Evolutionary conservation across 306 rosid species (phyloP), one percentile per base, ranked within the genome.

Genomic region (Trichosanthes cucumerina): DNA sequence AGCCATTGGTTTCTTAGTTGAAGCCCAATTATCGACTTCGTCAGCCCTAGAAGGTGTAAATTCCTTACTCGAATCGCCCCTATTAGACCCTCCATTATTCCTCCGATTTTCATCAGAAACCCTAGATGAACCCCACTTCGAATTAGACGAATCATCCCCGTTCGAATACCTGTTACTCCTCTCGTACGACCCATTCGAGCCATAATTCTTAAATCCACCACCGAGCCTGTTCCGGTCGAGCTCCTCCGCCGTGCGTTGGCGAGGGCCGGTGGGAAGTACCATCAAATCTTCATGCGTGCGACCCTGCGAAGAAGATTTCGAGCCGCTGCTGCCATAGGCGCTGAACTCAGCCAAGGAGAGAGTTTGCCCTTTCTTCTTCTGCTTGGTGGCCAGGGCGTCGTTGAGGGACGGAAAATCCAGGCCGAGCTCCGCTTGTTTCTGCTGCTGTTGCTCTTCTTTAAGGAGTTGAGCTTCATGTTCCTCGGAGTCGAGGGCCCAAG

Each of bases 401-500:
- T 92, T 80, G 14, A 94, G 96, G 28, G 98, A 89, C 2, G 98
- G 98, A 58, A 90, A 95, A n/a, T 91, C 97, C 24, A 91, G 79
- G 53, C 83, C 50, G 12, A 54, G 72, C 8, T 38, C 71, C 7
- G 76, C 4, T 31, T 75, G 24, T 28, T 28, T 38, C 24, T 79
- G 60, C 47, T 39, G 7, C 23, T 10, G 9, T 12, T 50, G 34
- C 50, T 41, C n/a, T 36, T 43, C 71, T 43, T 58, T 18, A 3
- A 77, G 72, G 53, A 94, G 93, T 56, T 92, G 91, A 16, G 83
- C 92, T 28, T 94, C 98, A 54, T 94, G 84, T 74, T 88, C 86
- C 54, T 94, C 97, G 5, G 97, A 59, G 21, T 89, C 98, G 5
- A 92, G 87, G 3, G 98, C 98, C 98, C 98, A 94, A 2, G 97